These are phyloP conservation scores for Sphenostylis stenocarpa DNA, from an alignment of 306 rosid genomes.

Conservation along the genomic window DNA sequence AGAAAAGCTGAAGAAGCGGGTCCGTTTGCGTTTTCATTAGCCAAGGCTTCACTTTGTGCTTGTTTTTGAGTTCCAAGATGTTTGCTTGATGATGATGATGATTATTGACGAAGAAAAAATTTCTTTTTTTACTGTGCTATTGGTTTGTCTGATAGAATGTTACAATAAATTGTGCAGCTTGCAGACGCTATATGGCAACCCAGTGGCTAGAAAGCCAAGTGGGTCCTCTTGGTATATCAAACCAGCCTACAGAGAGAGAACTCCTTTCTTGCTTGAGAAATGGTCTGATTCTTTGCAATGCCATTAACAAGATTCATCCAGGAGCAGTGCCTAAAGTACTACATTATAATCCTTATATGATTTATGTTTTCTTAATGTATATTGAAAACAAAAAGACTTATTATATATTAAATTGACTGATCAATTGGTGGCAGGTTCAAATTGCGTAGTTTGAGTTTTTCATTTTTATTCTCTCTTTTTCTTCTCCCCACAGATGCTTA, in stretches of 20 bases:
- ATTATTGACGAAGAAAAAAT: background rate
- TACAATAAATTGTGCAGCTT: slow-evolving; percentile 47
- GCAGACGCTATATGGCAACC: slow-evolving; percentile 88
- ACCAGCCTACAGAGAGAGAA: slow-evolving; percentile 75
- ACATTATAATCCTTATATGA: slow-evolving; percentile 9
- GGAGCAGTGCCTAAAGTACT: slow-evolving; percentile 86
- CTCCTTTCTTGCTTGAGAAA: slow-evolving; percentile 91
- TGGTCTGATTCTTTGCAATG: slow-evolving; percentile 80
- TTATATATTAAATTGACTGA: background rate
- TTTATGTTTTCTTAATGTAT: background rate
- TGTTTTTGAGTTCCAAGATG: background rate
- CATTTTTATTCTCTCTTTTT: background rate
- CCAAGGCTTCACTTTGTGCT: background rate
- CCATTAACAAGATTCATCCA: slow-evolving; percentile 88
- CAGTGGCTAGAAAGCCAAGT: slow-evolving; percentile 80
- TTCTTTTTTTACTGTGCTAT: background rate
- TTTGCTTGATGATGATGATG: background rate
- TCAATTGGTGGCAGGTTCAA: background rate
- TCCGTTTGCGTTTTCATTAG: slow-evolving; percentile 27
- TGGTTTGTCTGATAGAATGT: slow-evolving; percentile 1
- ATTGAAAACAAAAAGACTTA: background rate
- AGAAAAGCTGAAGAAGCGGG: slow-evolving; percentile 97
- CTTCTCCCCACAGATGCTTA: background rate
- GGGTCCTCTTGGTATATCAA: slow-evolving; percentile 72
- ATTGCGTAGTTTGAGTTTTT: slow-evolving; percentile 10